These are phyloP conservation scores for Fraxinus xanthoxyloides DNA, from an alignment of 305 asterid genomes.

Conservation along the genomic window DNA sequence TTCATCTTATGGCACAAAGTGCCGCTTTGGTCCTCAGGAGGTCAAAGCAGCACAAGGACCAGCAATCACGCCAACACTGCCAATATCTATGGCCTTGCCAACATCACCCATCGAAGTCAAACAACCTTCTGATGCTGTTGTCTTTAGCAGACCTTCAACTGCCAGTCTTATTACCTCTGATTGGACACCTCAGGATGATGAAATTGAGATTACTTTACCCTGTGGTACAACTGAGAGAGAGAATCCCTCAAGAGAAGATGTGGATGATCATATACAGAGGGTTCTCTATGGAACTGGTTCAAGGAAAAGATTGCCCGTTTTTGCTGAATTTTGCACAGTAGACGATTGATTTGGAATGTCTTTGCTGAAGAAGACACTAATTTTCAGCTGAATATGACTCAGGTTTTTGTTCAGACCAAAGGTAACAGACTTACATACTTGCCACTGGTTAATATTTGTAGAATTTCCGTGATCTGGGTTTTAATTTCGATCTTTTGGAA, in stretches of 20 bases:
- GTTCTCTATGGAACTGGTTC: constrained; percentile 41
- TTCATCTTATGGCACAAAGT: constrained; percentile 43
- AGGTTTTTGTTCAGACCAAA: background rate
- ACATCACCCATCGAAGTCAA: constrained; percentile 26
- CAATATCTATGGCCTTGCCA: constrained; percentile 34
- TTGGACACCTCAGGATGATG: constrained; percentile 69
- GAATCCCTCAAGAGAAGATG: constrained; percentile 32
- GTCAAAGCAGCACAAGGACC: constrained; percentile 19
- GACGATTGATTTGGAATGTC: constrained; percentile 6
- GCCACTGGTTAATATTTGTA: constrained; percentile 21
- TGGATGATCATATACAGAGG: constrained; percentile 36
- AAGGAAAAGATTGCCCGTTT: constrained; percentile 53
- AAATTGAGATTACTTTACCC: constrained; percentile 47
- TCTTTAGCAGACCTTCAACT: constrained; percentile 14
- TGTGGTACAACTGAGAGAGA: constrained; percentile 9
- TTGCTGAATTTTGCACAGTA: constrained; percentile 40
- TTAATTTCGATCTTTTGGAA: background rate
- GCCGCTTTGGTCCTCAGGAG: constrained; percentile 35
- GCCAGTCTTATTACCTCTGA: constrained; percentile 21
- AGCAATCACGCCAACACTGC: constrained; percentile 28
- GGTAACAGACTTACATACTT: constrained; percentile 13
- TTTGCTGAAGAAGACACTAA: constrained; percentile 18
- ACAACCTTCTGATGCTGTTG: constrained; percentile 18
- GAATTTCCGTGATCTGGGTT: constrained; percentile 4
- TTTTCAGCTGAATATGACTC: constrained; percentile 5